Conservation (phyloP, 2,329 filamentous ascomycete genomes). For the Colletotrichum somersetense region DNA sequence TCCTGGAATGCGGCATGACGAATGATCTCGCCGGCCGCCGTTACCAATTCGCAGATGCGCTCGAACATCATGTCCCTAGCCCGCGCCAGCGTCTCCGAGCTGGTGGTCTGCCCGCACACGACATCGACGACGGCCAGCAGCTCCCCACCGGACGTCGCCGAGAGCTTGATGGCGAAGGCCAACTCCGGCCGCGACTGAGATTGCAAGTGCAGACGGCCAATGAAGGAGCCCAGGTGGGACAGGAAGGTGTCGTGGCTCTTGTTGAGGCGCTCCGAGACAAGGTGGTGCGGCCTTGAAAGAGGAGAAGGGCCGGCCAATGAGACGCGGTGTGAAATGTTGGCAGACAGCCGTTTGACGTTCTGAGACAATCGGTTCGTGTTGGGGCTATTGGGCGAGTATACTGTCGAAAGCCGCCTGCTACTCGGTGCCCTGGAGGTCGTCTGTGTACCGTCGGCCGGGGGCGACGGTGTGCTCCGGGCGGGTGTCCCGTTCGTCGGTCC, state of each 20-base stretch:
- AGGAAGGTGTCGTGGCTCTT: slow-evolving; percentile 88
- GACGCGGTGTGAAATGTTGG: slow-evolving; percentile 77
- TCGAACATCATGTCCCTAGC: slow-evolving; percentile 83
- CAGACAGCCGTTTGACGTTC: slow-evolving; percentile 62
- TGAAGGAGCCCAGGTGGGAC: slow-evolving; percentile 91
- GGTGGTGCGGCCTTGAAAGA: slow-evolving; percentile 72
- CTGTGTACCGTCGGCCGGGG: slow-evolving; percentile 54
- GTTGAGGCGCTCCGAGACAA: slow-evolving; percentile 87
- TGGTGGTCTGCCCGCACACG: slow-evolving; percentile 82
- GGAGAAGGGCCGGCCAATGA: slow-evolving; percentile 79
- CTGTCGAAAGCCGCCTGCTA: slow-evolving; percentile 62
- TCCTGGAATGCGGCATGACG: slow-evolving; percentile 75
- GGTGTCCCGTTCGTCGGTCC: slow-evolving; percentile 49
- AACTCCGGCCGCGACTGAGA: slow-evolving; percentile 91
- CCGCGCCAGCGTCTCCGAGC: slow-evolving; percentile 74
- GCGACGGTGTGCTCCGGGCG: slow-evolving; percentile 52
- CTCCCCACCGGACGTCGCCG: slow-evolving; percentile 83
- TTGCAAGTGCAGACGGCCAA: slow-evolving; percentile 89
- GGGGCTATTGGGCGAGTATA: slow-evolving; percentile 50
- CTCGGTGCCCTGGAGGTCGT: slow-evolving; percentile 49
- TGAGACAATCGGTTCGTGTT: slow-evolving; percentile 54
- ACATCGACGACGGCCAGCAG: slow-evolving; percentile 85
- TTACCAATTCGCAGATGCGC: slow-evolving; percentile 83
- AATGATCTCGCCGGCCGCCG: slow-evolving; percentile 84
- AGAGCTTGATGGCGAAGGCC: slow-evolving; percentile 83